Conservation (phyloP, 2,329 filamentous ascomycete genomes). For the Xylariaceae sp. region DNA sequence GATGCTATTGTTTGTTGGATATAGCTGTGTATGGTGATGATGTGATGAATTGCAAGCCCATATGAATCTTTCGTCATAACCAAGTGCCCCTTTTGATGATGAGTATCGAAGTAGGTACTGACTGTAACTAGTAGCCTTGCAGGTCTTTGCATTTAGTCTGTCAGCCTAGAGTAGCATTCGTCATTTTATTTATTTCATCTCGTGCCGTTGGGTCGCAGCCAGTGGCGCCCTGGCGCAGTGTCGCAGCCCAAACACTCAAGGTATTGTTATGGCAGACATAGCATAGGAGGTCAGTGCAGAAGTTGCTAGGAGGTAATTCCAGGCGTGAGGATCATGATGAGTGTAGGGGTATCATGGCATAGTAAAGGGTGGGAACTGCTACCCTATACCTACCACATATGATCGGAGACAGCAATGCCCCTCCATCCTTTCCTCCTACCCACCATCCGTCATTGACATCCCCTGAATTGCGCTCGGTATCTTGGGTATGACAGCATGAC, state of each 20-base stretch:
- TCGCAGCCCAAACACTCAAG: slow-evolving; percentile 9
- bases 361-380: slow-evolving; percentile 17
- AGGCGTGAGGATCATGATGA: slow-evolving; percentile 11
- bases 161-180: slow-evolving; percentile 32
- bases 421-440: slow-evolving; percentile 9
- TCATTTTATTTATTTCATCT: slow-evolving; percentile 36
- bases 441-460: background rate
- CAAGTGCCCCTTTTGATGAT: slow-evolving; percentile 9
- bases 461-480: slow-evolving; percentile 25
- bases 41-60: slow-evolving; percentile 16
- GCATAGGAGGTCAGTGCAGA: slow-evolving; percentile 25
- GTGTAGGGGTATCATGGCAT: slow-evolving; percentile 13
- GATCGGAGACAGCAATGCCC: slow-evolving; percentile 15
- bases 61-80: slow-evolving; percentile 5
- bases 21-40: slow-evolving; percentile 3
- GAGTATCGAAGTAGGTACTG: background rate
- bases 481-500: slow-evolving; percentile 41
- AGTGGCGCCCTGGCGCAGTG: slow-evolving; percentile 20
- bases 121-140: slow-evolving; percentile 33
- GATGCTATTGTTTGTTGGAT: background rate
- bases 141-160: slow-evolving; percentile 15
- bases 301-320: slow-evolving; percentile 8
- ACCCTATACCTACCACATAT: slow-evolving; percentile 10
- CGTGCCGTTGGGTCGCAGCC: slow-evolving; percentile 26
- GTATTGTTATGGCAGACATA: background rate